A percentile compares a stretch with the other conserved stretches of the same genome.
Evolutionary conservation across 768 basidiomycete species (phyloP).

Genomic region (Calocybe cyanea): DNA sequence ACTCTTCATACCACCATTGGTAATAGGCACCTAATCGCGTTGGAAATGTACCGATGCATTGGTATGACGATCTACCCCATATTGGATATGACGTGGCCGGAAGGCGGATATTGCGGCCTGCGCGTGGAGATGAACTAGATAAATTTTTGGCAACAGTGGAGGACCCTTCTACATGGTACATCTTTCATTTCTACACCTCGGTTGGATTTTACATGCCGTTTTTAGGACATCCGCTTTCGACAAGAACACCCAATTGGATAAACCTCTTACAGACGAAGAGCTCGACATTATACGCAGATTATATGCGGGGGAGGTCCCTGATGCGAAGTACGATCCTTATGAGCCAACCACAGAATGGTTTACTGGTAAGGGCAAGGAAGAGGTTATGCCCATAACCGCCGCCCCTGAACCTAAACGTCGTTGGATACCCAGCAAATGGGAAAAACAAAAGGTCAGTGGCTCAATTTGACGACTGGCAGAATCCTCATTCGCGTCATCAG

Average conservation of each 20-base stretch:
- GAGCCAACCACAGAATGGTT: slow-evolving; percentile 96
- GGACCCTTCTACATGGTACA: slow-evolving; percentile 83
- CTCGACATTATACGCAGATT: slow-evolving; percentile 91
- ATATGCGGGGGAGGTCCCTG: slow-evolving; percentile 90
- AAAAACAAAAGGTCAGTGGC: slow-evolving; percentile 86
- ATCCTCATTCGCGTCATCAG: slow-evolving; percentile 35
- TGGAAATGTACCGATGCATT: slow-evolving; percentile 93
- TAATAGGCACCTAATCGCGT: slow-evolving; percentile 87
- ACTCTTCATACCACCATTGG: slow-evolving; percentile 11
- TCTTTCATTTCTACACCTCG: slow-evolving; percentile 9
- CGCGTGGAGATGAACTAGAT: slow-evolving; percentile 94
- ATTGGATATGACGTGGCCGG: slow-evolving; percentile 96
- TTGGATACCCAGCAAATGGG: slow-evolving; percentile 99
- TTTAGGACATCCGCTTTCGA: slow-evolving; percentile 90
- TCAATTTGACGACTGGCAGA: background rate
- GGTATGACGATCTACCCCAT: slow-evolving; percentile 99
- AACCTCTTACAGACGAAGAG: slow-evolving; percentile 83
- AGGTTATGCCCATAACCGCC: slow-evolving; percentile 87
- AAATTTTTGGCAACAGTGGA: slow-evolving; percentile 94
- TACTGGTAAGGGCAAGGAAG: slow-evolving; percentile 92
- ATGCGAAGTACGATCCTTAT: slow-evolving; percentile 87
- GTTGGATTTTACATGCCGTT: background rate
- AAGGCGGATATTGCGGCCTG: slow-evolving; percentile 90
- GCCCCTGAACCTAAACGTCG: slow-evolving; percentile 95
- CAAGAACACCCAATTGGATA: slow-evolving; percentile 80